Evolutionary conservation across 345 rosid species (phyloP), one percentile per base, ranked within the genome.

Genomic region (Xanthoceras sorbifolium): DNA sequence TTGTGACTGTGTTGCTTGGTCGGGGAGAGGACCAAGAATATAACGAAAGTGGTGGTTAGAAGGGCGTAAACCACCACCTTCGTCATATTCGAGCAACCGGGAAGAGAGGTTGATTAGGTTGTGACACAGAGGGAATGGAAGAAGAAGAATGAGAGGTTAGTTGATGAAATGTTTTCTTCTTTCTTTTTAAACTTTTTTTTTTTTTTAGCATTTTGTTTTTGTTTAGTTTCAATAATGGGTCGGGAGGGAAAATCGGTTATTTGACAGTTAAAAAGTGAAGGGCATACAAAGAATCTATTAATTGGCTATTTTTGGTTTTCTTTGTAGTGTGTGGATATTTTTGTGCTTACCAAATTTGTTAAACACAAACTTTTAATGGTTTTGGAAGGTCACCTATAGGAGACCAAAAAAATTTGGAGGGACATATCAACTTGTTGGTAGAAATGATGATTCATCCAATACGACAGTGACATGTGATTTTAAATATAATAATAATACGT

Each of bases 51-150:
- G 82, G 85, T 22, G 77, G 85, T 40, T 31, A 90, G 68, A 54
- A 87, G 71, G 77, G 78, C 52, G 44, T 78, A 89, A 80, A 78
- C 91, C 87, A 84, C 93, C 90, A 62, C 94, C 93, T 84, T 89
- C 84, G 77, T 85, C 97, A 89, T 92, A 48, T 57, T 61, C 46
- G 3, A 75, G 69, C 29, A 1, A 26, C 17, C 61, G 6, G 8
- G 32, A 52, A 60, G 70, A 72, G 76, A 69, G 63, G 25, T 50
- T 44, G 63, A 14, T 14, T 1, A 10, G 26, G 6, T 48, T 48
- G 5, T 15, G 54, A 48, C 15, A 36, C 8, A 36, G 5, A 68
- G 23, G 25, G 18, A 26, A 65, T 22, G 36, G 61, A 17, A 11
- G 26, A 57, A 20, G 28, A 17, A 11, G 26, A 57, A 20, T 22